Base-by-base conservation (phyloP, 2,329 filamentous ascomycete genomes). In the Calonectria multiphialidica region DNA sequence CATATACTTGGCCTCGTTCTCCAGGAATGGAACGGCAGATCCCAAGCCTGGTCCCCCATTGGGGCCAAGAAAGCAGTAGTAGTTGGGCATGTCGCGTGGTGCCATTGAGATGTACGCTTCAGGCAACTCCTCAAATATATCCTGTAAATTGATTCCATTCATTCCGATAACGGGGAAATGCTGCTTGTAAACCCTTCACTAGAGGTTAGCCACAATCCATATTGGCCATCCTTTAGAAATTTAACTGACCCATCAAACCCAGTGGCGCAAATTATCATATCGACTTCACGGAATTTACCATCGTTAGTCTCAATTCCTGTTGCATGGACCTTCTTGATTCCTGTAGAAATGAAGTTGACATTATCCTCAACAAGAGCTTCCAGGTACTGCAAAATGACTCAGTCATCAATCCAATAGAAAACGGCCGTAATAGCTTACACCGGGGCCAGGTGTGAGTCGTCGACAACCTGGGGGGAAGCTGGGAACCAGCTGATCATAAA, bases 251-350 rank as follows among this genome's bases (percentile, higher is more conserved):
- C 21, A 23, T 68, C 66, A 49, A 69, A 64, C 7, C 66, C 66
- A 3, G 65, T 68, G 3, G 65, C 65, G 55, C 65, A 68, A 30
- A 68, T 49, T 25, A 68, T 68, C 13, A 50, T 42, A n/a, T 69
- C 67, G 10, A 64, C 59, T 30, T 64, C 18, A 9, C 47, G 57
- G 9, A 57, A 25, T 9, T 33, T 37, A 2, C 67, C 67, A n/a
- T 69, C 59, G 3, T n/a, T 18, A 5, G 57, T 64, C 23, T 55
- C 47, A 40, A 69, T 64, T 2, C 57, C 67, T 6, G 49, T 25
- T 8, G 35, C 5, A 18, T 63, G 49, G 47, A 69, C 47, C 13
- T 35, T 30, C 10, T 21, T 35, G 16, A 69, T 69, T 10, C 28
- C 47, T 2, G 35, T 62, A 5, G 45, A 33, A 2, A 69, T 55